Percentiles rank a stretch among this genome's conserved stretches.
Conservation (phyloP, 768 basidiomycete genomes). For the Cyclocybe aegerita region DNA sequence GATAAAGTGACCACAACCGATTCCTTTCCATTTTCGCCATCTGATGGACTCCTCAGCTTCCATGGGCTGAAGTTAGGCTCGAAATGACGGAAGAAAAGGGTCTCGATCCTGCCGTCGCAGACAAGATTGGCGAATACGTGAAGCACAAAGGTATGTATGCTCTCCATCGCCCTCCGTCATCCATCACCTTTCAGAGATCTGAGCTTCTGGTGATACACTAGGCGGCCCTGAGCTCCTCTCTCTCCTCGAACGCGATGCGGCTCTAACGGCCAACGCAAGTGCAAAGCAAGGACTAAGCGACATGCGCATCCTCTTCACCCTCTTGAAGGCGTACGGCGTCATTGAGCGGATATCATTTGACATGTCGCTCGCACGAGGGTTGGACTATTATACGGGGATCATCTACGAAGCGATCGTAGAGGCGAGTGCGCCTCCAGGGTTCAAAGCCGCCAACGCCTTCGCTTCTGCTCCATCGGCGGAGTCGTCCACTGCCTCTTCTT, state of each 20-base stretch:
- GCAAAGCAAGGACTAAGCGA: constrained; percentile 85
- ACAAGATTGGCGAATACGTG: constrained; percentile 96
- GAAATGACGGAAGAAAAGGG: constrained; percentile 99
- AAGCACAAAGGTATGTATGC: constrained; percentile 76
- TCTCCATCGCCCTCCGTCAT: background rate
- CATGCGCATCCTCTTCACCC: constrained; percentile 82
- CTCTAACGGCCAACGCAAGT: constrained; percentile 64
- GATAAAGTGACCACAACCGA: constrained; percentile 69
- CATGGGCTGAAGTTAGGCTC: constrained; percentile 90
- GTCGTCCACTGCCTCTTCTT: constrained; percentile 13
- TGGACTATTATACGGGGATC: constrained; percentile 98
- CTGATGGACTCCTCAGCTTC: constrained; percentile 44
- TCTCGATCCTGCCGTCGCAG: constrained; percentile 74
- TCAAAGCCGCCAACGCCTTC: constrained; percentile 53
- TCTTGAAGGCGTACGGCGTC: constrained; percentile 79
- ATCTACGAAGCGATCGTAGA: constrained; percentile 97
- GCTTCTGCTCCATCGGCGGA: constrained; percentile 15
- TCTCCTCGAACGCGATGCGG: constrained; percentile 60
- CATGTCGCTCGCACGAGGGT: constrained; percentile 93
- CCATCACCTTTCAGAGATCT: background rate
- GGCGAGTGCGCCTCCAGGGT: constrained; percentile 88
- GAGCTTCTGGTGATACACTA: constrained; percentile 24
- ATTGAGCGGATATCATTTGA: constrained; percentile 91
- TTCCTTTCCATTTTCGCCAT: background rate
- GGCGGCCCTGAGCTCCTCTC: constrained; percentile 80